A percentile compares a stretch with the other conserved stretches of the same genome.
These are phyloP conservation scores for Casuarina glauca DNA, from an alignment of 306 rosid genomes.

Conservation along the genomic window DNA sequence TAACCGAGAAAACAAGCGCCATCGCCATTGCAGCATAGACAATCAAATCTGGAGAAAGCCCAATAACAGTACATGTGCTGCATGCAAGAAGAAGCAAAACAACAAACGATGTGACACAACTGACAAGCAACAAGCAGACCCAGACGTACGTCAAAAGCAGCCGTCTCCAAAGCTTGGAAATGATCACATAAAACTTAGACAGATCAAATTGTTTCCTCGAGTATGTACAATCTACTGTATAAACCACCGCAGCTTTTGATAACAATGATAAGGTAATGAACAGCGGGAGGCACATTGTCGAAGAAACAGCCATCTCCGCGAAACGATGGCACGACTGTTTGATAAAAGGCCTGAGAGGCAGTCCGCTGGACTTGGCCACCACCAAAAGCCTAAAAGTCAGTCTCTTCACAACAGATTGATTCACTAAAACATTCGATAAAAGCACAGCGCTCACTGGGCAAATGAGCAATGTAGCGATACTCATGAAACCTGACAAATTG, in stretches of 20 bases:
- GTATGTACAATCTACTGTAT: slow-evolving; percentile 84
- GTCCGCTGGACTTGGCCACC: slow-evolving; percentile 80
- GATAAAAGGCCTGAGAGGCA: slow-evolving; percentile 74
- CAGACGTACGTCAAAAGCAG: slow-evolving; percentile 65
- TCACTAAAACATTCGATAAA: slow-evolving; percentile 68
- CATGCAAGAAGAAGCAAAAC: slow-evolving; percentile 71
- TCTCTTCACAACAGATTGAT: slow-evolving; percentile 59
- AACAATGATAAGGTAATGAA: slow-evolving; percentile 59
- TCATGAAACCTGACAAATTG: slow-evolving; percentile 72
- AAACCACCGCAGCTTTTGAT: slow-evolving; percentile 80
- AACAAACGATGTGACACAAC: slow-evolving; percentile 70
- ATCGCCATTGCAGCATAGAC: slow-evolving; percentile 64
- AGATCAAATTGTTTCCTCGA: slow-evolving; percentile 62
- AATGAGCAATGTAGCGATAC: slow-evolving; percentile 60
- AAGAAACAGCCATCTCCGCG: slow-evolving; percentile 63
- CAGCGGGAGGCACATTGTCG: slow-evolving; percentile 66
- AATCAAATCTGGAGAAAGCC: slow-evolving; percentile 47
- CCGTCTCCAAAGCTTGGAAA: slow-evolving; percentile 75
- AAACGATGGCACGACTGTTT: slow-evolving; percentile 78
- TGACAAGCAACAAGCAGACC: slow-evolving; percentile 59
- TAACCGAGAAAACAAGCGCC: slow-evolving; percentile 66
- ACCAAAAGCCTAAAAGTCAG: slow-evolving; percentile 67
- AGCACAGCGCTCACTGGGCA: slow-evolving; percentile 81
- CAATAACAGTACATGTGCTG: slow-evolving; percentile 57
- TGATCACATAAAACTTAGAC: slow-evolving; percentile 51